A percentile compares a stretch with the other conserved stretches of the same genome.
phyloP scores from a whole-genome alignment of 805 yeast genomes.

The Wickerhamomyces chaumierensis region DNA sequence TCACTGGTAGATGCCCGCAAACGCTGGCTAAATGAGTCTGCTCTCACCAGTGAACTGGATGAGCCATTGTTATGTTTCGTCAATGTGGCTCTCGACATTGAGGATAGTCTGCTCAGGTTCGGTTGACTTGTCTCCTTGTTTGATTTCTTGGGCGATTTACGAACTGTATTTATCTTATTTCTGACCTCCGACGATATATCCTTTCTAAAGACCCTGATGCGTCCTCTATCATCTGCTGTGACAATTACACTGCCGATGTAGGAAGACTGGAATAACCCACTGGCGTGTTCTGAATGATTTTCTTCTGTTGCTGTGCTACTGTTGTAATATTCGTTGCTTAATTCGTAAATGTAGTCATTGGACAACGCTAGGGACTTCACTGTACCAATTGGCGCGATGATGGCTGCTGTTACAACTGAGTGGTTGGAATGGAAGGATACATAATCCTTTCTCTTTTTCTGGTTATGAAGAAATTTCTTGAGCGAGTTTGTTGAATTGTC shows the following conservation, averaged over 20 bases:
- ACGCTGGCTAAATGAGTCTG: neutral
- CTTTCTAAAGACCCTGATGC: constrained; percentile 67
- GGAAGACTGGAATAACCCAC: constrained; percentile 9
- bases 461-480: constrained; percentile 9
- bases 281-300: constrained; percentile 2
- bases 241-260: constrained; percentile 44
- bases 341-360: constrained; percentile 70
- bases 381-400: constrained; percentile 67
- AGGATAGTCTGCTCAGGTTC: constrained; percentile 1
- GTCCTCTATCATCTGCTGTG: constrained; percentile 65
- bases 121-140: neutral
- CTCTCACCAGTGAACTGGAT: neutral
- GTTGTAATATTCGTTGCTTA: constrained; percentile 23
- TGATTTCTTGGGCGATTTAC: neutral
- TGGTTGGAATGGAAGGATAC: constrained; percentile 71
- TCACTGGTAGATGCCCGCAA: neutral
- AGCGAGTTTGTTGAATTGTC: constrained; percentile 1
- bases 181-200: constrained; percentile 51
- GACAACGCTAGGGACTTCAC: constrained; percentile 55
- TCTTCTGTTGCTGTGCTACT: constrained; percentile 2
- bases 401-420: constrained; percentile 60
- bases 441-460: constrained; percentile 45
- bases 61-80: constrained; percentile 1
- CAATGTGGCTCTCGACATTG: neutral
- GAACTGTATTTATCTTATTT: constrained; percentile 8